Conservation (phyloP, 495 filamentous ascomycete species). For the Cercophora samala region DNA sequence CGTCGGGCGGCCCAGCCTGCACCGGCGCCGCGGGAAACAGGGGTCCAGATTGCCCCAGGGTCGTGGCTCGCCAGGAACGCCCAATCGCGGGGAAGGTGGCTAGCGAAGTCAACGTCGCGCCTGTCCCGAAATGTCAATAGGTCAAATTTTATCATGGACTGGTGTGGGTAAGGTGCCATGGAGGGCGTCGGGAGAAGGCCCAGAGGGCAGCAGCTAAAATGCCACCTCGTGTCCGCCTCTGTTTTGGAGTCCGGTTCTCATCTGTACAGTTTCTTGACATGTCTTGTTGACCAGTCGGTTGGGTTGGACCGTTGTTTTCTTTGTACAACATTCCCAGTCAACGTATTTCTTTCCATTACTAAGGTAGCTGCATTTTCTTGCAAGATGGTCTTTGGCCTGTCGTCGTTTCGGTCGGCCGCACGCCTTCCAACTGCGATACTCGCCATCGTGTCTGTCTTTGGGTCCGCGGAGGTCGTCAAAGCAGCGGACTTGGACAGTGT, state of each 20-base stretch:
- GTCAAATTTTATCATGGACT: neutral
- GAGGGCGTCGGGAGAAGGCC: neutral
- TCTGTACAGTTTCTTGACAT: neutral
- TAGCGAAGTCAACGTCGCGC: neutral
- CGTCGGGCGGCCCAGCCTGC: neutral
- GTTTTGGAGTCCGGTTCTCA: neutral
- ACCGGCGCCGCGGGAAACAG: neutral
- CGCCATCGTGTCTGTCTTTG: neutral
- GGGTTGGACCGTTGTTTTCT: neutral
- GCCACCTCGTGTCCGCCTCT: neutral
- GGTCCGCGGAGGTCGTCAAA: neutral
- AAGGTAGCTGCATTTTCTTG: neutral
- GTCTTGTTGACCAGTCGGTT: neutral
- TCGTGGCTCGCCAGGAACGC: neutral
- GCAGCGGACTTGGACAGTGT: conserved; percentile 10
- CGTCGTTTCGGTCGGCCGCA: neutral
- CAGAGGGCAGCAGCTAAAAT: neutral
- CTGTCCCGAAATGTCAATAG: neutral
- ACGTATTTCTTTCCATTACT: neutral
- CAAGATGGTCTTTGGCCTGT: conserved; percentile 9
- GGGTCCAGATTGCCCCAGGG: neutral
- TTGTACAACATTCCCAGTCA: neutral
- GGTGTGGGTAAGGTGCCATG: neutral
- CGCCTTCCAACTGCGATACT: conserved; percentile 8
- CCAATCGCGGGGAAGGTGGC: neutral